Conservation (phyloP, 1,284 basidiomycete species). For the Ustilago crameri region DNA sequence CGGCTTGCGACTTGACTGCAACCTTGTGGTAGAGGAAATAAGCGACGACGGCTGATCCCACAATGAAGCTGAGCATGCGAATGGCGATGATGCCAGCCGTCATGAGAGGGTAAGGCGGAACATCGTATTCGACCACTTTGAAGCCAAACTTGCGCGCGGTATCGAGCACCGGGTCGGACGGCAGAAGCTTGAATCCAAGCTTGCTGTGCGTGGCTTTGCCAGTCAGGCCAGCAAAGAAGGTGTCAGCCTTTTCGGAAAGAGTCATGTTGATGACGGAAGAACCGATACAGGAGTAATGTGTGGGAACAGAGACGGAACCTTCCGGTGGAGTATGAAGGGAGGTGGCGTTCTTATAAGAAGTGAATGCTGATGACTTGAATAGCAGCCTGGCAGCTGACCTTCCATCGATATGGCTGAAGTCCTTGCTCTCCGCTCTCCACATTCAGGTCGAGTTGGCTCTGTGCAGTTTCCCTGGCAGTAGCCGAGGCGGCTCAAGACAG, state of each 20-base stretch:
- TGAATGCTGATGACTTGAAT: too few species aligned
- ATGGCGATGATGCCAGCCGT: conserved; percentile 40
- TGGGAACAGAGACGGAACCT: background rate
- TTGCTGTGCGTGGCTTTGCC: conserved; percentile 42
- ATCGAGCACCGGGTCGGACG: conserved; percentile 40
- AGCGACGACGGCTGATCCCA: conserved; percentile 47
- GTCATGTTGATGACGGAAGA: conserved; percentile 19
- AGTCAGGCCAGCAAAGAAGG: conserved; percentile 25
- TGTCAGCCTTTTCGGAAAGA: conserved; percentile 27
- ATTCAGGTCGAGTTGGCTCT: too few species aligned
- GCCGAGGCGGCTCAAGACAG: too few species aligned
- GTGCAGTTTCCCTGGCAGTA: too few species aligned
- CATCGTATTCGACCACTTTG: conserved; percentile 58
- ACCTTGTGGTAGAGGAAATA: conserved; percentile 60
- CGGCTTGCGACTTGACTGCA: conserved; percentile 35
- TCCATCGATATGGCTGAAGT: too few species aligned
- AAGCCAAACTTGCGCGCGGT: conserved; percentile 21
- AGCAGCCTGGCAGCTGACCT: too few species aligned
- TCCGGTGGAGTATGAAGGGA: background rate
- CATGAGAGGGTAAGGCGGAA: conserved; percentile 51
- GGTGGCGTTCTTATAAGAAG: conserved; percentile 6
- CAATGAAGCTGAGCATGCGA: conserved; percentile 53
- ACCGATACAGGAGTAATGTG: background rate
- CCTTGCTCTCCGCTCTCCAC: too few species aligned
- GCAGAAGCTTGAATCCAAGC: conserved; percentile 51